These are phyloP conservation scores for Colletotrichum sp. DNA, from an alignment of 2,329 filamentous ascomycete genomes.

Conservation along the genomic window DNA sequence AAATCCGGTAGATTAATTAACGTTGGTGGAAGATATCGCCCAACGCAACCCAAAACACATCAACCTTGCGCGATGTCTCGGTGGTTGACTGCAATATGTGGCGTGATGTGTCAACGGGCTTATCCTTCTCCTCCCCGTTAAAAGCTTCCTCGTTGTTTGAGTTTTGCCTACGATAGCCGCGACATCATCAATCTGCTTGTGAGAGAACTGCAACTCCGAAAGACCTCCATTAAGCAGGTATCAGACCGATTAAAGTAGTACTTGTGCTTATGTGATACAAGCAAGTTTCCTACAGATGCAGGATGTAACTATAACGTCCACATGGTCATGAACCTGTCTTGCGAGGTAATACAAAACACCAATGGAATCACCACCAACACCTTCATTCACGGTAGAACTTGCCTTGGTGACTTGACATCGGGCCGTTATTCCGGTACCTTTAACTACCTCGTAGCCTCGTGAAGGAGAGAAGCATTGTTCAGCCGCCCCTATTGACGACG, in stretches of 20 bases:
- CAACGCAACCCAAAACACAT: neutral
- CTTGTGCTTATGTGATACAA: neutral
- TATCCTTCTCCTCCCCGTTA: neutral
- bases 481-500: neutral
- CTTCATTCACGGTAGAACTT: rapidly evolving
- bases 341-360: neutral
- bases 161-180: neutral
- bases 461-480: neutral
- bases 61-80: neutral
- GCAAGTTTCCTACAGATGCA: neutral
- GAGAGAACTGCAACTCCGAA: neutral
- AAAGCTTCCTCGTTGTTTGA: neutral
- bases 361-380: neutral
- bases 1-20: neutral
- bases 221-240: neutral
- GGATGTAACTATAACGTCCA: neutral
- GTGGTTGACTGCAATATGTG: neutral
- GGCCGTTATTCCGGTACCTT: neutral
- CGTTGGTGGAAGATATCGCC: neutral
- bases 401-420: rapidly evolving
- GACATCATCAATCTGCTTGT: neutral
- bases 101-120: neutral
- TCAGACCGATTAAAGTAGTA: neutral
- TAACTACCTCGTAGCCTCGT: neutral
- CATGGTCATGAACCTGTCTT: neutral